Percentiles rank a stretch among this genome's conserved stretches.
Evolutionary conservation across 345 rosid species (phyloP).

Genomic region (Litchi chinensis): DNA sequence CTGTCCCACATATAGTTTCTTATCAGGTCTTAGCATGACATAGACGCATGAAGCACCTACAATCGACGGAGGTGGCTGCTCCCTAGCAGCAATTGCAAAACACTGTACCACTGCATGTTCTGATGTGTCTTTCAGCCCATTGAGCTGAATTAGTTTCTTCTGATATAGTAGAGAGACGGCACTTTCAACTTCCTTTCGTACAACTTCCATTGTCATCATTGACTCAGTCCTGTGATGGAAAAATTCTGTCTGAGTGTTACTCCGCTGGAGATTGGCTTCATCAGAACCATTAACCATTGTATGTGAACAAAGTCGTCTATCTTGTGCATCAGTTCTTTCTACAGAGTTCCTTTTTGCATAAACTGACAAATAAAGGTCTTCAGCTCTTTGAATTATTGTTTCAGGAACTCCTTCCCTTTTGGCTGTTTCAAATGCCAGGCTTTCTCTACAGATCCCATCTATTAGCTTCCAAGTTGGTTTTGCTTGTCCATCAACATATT

Average conservation of each 20-base stretch:
- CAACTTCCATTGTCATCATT: slow-evolving; percentile 31
- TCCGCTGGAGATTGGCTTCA: slow-evolving; percentile 22
- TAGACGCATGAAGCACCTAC: slow-evolving; percentile 87
- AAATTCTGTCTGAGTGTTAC: slow-evolving; percentile 24
- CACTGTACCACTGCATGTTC: slow-evolving; percentile 44
- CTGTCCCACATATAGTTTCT: slow-evolving; percentile 85
- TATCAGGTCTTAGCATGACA: slow-evolving; percentile 79
- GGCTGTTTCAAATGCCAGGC: slow-evolving; percentile 99
- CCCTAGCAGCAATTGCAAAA: slow-evolving; percentile 64
- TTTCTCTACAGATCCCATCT: slow-evolving; percentile 91
- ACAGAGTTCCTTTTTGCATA: slow-evolving; percentile 26
- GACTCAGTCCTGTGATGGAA: slow-evolving; percentile 31
- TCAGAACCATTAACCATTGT: slow-evolving; percentile 29
- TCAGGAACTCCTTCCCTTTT: slow-evolving; percentile 90
- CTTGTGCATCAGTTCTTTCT: slow-evolving; percentile 26
- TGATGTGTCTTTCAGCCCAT: slow-evolving; percentile 33
- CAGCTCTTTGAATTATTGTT: slow-evolving; percentile 70
- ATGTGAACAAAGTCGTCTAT: slow-evolving; percentile 12
- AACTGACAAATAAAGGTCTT: slow-evolving; percentile 66
- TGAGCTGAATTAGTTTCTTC: slow-evolving; percentile 57
- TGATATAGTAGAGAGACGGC: slow-evolving; percentile 50
- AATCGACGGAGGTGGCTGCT: slow-evolving; percentile 95
- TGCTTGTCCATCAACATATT: slow-evolving; percentile 64
- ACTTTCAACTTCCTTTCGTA: slow-evolving; percentile 46
- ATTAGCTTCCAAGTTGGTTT: slow-evolving; percentile 88